Conservation (phyloP, 129 eudicot species). For the Escallonia rubra region DNA sequence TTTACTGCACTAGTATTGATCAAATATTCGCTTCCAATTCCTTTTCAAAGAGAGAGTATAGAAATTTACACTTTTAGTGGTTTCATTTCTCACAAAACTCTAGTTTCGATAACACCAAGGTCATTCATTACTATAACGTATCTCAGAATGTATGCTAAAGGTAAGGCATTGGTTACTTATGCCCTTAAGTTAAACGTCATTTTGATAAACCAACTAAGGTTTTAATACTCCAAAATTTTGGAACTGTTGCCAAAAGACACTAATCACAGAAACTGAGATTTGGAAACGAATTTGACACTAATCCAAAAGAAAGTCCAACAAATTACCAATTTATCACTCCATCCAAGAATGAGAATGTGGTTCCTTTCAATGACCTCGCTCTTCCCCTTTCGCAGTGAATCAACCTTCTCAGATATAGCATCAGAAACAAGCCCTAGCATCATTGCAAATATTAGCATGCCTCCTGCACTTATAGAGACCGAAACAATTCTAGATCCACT, state of each 20-base stretch:
- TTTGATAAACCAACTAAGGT: no score
- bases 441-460: slow-evolving; percentile 99
- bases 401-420: slow-evolving; percentile 98
- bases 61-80: no score
- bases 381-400: slow-evolving; percentile 92
- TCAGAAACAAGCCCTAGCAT: slow-evolving; percentile 99
- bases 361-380: slow-evolving; percentile 94
- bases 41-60: no score
- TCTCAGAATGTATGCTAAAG: neutral
- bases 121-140: no score
- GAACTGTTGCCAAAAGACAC: no score
- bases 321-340: slow-evolving; percentile 94
- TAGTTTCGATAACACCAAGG: no score
- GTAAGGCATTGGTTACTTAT: neutral
- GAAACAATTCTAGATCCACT: slow-evolving; percentile 91
- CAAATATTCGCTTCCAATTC: no score
- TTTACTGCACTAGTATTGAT: no score
- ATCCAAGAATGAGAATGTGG: slow-evolving; percentile 95
- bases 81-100: no score
- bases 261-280: neutral
- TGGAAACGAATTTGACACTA: neutral
- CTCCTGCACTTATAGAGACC: slow-evolving; percentile 89
- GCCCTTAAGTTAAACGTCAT: neutral
- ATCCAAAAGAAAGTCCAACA: slow-evolving; percentile 8
- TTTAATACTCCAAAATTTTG: no score